These are phyloP conservation scores for Neonectria punicea DNA, from an alignment of 2,329 filamentous ascomycete species.

Conservation along the genomic window DNA sequence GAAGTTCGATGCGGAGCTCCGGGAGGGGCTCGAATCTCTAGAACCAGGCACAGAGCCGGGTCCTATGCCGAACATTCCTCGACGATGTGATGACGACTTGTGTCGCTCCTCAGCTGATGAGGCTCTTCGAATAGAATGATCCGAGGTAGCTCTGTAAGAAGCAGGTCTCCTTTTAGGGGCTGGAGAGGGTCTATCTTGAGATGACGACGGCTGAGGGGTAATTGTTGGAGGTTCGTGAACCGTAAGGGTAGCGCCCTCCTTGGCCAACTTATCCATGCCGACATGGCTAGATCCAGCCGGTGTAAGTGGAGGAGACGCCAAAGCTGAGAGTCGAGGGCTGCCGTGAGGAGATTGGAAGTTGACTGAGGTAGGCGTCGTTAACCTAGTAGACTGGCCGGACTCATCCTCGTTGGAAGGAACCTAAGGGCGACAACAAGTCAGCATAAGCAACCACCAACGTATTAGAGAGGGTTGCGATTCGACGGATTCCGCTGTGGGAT, in stretches of 20 bases:
- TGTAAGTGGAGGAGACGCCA: constrained; percentile 90
- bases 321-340: constrained; percentile 74
- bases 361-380: constrained; percentile 73
- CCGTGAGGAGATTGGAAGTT: constrained; percentile 72
- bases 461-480: background rate
- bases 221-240: constrained; percentile 60
- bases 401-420: constrained; percentile 70
- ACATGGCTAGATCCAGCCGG: constrained; percentile 76
- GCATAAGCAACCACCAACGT: constrained; percentile 31
- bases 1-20: constrained; percentile 68
- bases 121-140: constrained; percentile 55
- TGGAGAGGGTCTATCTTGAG: constrained; percentile 61
- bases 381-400: constrained; percentile 69
- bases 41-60: constrained; percentile 66
- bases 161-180: constrained; percentile 53
- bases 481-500: background rate
- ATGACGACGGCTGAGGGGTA: constrained; percentile 74
- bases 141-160: constrained; percentile 56
- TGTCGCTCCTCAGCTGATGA: constrained; percentile 53
- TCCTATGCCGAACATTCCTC: constrained; percentile 64
- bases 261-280: constrained; percentile 45
- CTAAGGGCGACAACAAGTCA: constrained; percentile 52
- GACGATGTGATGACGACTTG: constrained; percentile 57
- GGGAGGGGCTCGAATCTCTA: constrained; percentile 72
- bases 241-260: constrained; percentile 51